Conservation (phyloP, 345 rosid genomes). For the Rhodamnia argentea region DNA sequence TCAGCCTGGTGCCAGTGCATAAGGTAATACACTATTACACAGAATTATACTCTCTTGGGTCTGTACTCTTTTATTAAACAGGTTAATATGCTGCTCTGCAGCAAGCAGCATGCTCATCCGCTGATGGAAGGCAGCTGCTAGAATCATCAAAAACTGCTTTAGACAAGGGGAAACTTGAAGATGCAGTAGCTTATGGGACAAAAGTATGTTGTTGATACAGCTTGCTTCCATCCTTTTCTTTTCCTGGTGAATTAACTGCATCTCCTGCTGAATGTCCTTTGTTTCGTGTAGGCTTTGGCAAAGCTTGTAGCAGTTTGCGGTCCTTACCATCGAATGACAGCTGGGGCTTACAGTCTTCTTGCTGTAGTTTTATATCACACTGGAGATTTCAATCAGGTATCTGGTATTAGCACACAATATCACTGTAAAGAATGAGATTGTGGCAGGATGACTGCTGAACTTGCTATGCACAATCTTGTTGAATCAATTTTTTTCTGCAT, state of each 20-base stretch:
- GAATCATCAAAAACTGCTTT: conserved; percentile 98
- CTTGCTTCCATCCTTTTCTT: neutral
- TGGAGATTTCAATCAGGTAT: conserved; percentile 98
- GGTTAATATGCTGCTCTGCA: conserved; percentile 29
- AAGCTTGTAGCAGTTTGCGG: conserved; percentile 98
- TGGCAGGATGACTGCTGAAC: neutral
- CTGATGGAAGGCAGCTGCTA: conserved; percentile 96
- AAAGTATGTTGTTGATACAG: conserved; percentile 36
- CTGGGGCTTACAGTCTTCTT: conserved; percentile 99
- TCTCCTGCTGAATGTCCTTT: conserved; percentile 4
- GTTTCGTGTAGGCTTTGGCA: conserved; percentile 70
- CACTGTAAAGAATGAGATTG: neutral
- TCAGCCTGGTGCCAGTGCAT: conserved; percentile 89
- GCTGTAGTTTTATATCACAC: conserved; percentile 98
- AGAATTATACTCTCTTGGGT: neutral
- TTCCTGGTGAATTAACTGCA: neutral
- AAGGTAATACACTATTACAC: conserved; percentile 38
- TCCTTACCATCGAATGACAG: conserved; percentile 98
- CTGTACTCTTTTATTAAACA: neutral
- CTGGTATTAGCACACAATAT: neutral
- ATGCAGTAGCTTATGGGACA: conserved; percentile 93
- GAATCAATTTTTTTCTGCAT: neutral
- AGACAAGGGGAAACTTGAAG: conserved; percentile 99
- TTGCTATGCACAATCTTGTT: neutral
- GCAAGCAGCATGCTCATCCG: conserved; percentile 99